Evolutionary conservation across 306 rosid species (phyloP), one percentile per base, ranked within the genome.

Genomic region (Crataegus laevigata): DNA sequence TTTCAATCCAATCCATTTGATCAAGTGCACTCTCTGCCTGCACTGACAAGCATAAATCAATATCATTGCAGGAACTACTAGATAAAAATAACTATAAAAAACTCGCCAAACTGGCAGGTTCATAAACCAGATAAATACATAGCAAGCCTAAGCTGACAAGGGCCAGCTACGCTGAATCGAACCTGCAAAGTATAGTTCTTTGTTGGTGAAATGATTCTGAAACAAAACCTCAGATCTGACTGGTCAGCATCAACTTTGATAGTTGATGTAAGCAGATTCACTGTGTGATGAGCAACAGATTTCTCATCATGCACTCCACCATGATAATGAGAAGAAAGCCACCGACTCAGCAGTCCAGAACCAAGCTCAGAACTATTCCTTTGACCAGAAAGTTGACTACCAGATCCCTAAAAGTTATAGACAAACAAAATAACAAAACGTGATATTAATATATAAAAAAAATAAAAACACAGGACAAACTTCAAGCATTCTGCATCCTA

Each of bases 1-100:
- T 96, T 82, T 96, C 99, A 78, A 96, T 96, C 99, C 99, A 96
- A 84, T 96, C 99, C 98, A 92, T 92, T 89, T 96, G 99, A 82
- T 96, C 99, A 75, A 96, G 75, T 1, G 99, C 99, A 85, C 99
- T 96, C 87, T 96, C 99, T 89, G 99, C 99, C 99, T 96, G 98
- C 93, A 89, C 88, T 87, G 87, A 92, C 93, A 89, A 86, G 87
- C 85, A 86, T 58, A 88, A 89, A 85, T 80, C 79, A 78, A 77
- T 65, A 81, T 75, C 75, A 76, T 65, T 83, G 80, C 60, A 82
- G 82, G 88, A 84, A 71, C 81, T 77, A 72, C 47, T 69, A 79
- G 64, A 36, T 75, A 80, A 81, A 69, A 30, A 57, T 68, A 69
- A 73, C 65, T 62, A 78, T 18, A 42, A 47, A 80, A 75, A 11